A percentile compares a stretch with the other conserved stretches of the same genome.
These are phyloP conservation scores for Phytomonas sp. DNA, from an alignment of 208 protist genomes.

Conservation along the genomic window DNA sequence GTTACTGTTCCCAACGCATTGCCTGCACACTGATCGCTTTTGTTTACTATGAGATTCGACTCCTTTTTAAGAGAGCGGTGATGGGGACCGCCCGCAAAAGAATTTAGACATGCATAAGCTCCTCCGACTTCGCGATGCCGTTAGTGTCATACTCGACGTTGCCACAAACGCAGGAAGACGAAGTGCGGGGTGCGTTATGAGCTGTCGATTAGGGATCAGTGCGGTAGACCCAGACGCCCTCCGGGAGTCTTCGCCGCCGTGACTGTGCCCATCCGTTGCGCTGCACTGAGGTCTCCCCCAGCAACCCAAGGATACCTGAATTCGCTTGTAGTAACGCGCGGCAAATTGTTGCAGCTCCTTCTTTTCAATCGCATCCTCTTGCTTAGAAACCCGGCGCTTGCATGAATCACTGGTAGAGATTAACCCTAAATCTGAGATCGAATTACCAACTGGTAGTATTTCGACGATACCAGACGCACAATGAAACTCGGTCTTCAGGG, in stretches of 20 bases:
- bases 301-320: neutral
- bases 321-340: neutral
- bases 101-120: neutral
- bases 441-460: neutral
- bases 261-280: neutral
- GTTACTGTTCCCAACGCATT: neutral
- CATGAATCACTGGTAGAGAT: neutral
- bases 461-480: conserved; percentile 1
- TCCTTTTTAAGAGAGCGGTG: neutral
- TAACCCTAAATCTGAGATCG: neutral
- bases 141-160: neutral
- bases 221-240: neutral
- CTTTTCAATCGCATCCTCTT: neutral
- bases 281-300: neutral
- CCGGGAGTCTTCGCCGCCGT: neutral
- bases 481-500: neutral
- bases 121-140: neutral
- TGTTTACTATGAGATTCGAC: neutral
- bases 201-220: neutral
- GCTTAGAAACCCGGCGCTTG: neutral
- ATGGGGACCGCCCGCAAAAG: neutral
- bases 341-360: neutral
- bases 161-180: neutral
- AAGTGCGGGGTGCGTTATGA: neutral
- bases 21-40: neutral